phyloP scores from a whole-genome alignment of 306 rosid species.

The Phaseolus lunatus region DNA sequence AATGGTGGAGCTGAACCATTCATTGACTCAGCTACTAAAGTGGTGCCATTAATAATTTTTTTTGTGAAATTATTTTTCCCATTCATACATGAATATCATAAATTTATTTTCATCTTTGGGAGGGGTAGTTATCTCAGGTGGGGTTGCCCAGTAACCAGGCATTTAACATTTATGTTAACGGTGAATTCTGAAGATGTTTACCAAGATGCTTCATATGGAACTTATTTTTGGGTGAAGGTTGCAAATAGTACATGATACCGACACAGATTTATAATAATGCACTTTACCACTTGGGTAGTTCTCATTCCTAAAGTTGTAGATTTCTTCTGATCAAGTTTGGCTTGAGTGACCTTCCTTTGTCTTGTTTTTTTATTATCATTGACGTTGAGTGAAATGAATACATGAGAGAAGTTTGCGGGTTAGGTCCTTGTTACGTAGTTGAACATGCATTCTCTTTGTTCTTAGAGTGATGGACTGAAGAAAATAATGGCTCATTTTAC shows the following conservation, averaged over 20 bases:
- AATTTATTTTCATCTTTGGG: constrained; percentile 14
- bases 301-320: not conserved
- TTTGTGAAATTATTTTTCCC: not conserved
- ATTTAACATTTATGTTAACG: not conserved
- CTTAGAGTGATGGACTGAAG: not conserved
- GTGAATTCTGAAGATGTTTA: not conserved
- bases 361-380: not conserved
- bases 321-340: not conserved
- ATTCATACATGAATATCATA: not conserved
- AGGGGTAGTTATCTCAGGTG: not conserved
- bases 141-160: not conserved
- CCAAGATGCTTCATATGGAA: constrained; percentile 3
- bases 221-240: not conserved
- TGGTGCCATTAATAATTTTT: not conserved
- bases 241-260: not conserved
- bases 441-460: constrained; percentile 12
- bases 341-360: not conserved
- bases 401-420: not conserved
- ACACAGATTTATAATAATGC: not conserved
- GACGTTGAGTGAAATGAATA: not conserved
- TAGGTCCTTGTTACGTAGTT: not conserved
- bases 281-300: not conserved
- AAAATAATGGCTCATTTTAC: not conserved
- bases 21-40: not conserved
- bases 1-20: not conserved